phyloP scores from a whole-genome alignment of 345 rosid species.

The Eucalyptus paniculata region DNA sequence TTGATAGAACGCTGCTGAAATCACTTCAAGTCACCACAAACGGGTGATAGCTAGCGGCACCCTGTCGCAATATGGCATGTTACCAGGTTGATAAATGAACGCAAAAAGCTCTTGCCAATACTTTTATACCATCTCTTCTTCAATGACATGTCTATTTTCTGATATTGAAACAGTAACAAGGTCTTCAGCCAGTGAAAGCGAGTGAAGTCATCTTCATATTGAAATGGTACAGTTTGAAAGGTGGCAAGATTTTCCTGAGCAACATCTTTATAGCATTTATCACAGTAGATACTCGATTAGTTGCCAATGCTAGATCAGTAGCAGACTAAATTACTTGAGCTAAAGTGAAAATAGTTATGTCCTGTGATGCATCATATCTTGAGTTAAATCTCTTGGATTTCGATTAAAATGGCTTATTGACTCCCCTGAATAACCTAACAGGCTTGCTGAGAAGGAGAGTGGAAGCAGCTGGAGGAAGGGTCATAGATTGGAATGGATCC shows the following conservation, averaged over 20 bases:
- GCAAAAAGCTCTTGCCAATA: neutral
- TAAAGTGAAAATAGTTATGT: neutral
- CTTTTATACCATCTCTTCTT: neutral
- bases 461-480: slow-evolving; percentile 86
- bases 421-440: slow-evolving; percentile 34
- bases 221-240: neutral
- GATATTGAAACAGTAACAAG: neutral
- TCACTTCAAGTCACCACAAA: neutral
- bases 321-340: neutral
- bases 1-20: neutral
- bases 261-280: neutral
- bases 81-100: neutral
- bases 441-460: slow-evolving; percentile 77
- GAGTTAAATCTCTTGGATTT: neutral
- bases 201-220: neutral
- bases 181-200: neutral
- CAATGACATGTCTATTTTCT: neutral
- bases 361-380: neutral
- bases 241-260: neutral
- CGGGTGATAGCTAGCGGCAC: neutral
- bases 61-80: neutral
- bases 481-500: slow-evolving; percentile 86
- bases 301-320: neutral
- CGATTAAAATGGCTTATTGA: neutral
- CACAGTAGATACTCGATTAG: neutral